Base-by-base conservation (phyloP, 371 early-diverging fungal species). In the Saksenaea vasiformis region DNA sequence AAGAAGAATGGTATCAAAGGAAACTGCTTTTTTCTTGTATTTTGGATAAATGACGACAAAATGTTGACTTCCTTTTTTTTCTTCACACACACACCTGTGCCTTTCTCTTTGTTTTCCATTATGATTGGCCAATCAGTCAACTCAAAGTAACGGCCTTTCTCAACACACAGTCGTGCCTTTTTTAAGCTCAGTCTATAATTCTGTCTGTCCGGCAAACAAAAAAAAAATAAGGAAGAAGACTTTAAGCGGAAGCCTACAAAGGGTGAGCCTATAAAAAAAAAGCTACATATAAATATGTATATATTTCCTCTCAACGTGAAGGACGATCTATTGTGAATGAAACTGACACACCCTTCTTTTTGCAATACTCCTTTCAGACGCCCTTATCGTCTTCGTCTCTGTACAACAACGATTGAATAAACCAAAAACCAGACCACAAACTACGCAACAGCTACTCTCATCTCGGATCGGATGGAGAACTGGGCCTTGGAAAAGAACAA, bases 401-500 rank as follows among this genome's bases (percentile, higher is more conserved):
- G 51, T 47, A 22, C 51, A 47, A 47, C 51, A 47, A 47, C 51
- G 51, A 47, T 47, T 10, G 51, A 47, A 47, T 47, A 47, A 47
- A 47, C 51, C 11, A 47, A 41, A 47, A 41, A 47, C 24, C 51
- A 47, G 22, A 47, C 24, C 51, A 47, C 10, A 10, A 47, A 22
- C 51, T 47, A 47, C 24, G 22, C 22, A 19, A 19, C 51, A 31
- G 24, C 51, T 47, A 47, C 22, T 47, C 51, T 47, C 51, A 47
- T 47, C 51, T 47, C 51, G 51, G 51, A 47, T 47, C 51, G 51
- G 51, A 65, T 65, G 66, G 66, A 65, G 55, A 60, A 65, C 56
- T 60, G 66, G 66, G 56, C 66, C 60, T 51, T 65, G 60, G 43
- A 43, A 34, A 60, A 65, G 34, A 60, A 60, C 66, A 58, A 58